phyloP scores from a whole-genome alignment of 768 basidiomycete species.

The Suillus decipiens region DNA sequence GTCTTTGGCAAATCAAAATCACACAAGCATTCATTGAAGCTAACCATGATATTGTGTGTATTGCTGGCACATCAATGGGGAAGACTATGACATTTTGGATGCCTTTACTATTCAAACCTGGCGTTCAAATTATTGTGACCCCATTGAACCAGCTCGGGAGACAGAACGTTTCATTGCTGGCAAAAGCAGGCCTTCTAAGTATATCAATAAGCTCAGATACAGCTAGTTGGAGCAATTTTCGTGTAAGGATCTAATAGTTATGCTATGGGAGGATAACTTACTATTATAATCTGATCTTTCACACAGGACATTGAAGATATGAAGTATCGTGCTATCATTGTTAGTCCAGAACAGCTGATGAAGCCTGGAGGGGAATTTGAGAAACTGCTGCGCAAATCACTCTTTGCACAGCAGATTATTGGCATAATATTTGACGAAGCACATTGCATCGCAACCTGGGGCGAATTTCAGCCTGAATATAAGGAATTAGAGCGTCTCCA shows the following conservation, averaged over 20 bases:
- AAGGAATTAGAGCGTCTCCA: neutral
- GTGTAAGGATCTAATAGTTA: neutral
- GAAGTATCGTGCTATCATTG: neutral
- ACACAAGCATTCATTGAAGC: neutral
- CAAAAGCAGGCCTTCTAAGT: neutral
- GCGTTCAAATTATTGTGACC: neutral
- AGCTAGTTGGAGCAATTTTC: neutral
- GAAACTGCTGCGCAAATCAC: neutral
- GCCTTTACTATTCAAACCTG: neutral
- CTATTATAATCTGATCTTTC: neutral
- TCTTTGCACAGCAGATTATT: neutral
- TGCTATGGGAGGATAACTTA: neutral
- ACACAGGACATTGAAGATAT: neutral
- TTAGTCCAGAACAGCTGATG: neutral
- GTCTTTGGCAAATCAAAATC: neutral
- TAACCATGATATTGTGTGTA: neutral
- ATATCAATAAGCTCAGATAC: neutral
- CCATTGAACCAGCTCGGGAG: neutral
- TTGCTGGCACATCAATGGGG: neutral
- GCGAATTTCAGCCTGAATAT: neutral
- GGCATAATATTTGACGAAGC: neutral
- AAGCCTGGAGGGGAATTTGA: neutral
- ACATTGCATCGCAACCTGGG: neutral
- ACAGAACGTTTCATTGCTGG: neutral
- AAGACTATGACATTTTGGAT: conserved; percentile 1